phyloP scores from a whole-genome alignment of 2,329 filamentous ascomycete species.

The Aspergillus floridensis region DNA sequence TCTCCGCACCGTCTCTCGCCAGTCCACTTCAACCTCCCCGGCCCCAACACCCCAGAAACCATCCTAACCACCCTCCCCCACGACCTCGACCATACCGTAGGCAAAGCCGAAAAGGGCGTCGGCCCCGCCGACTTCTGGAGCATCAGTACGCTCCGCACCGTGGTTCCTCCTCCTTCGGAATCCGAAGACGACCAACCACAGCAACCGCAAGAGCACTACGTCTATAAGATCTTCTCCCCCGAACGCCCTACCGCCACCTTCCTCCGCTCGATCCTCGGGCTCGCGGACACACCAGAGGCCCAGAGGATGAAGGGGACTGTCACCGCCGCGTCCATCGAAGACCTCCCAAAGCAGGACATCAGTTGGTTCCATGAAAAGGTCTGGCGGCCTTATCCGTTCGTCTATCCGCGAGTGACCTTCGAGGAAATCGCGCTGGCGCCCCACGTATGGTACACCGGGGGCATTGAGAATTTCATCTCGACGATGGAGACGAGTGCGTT shows the following conservation, averaged over 20 bases:
- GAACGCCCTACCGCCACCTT: slow-evolving; percentile 47
- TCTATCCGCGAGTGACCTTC: slow-evolving; percentile 81
- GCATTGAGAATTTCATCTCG: slow-evolving; percentile 89
- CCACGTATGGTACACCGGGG: slow-evolving; percentile 56
- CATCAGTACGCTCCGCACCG: slow-evolving; percentile 68
- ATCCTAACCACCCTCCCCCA: slow-evolving; percentile 78
- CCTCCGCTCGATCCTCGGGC: slow-evolving; percentile 49
- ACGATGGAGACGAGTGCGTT: slow-evolving; percentile 96
- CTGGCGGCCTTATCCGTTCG: slow-evolving; percentile 83
- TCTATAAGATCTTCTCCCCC: slow-evolving; percentile 68
- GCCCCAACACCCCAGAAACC: slow-evolving; percentile 60
- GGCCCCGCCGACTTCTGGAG: slow-evolving; percentile 81
- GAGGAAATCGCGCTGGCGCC: slow-evolving; percentile 68
- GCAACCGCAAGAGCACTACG: slow-evolving; percentile 45
- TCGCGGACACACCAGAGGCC: slow-evolving; percentile 25
- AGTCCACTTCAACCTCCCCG: slow-evolving; percentile 65
- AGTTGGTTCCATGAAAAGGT: slow-evolving; percentile 75
- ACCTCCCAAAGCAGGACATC: slow-evolving; percentile 48
- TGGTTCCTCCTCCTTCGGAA: slow-evolving; percentile 55
- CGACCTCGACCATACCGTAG: slow-evolving; percentile 40
- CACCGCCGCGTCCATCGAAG: slow-evolving; percentile 30
- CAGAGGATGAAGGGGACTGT: not conserved
- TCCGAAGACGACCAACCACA: not conserved
- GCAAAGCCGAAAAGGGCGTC: slow-evolving; percentile 51
- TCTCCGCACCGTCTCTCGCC: slow-evolving; percentile 71